Conservation (phyloP, 2,329 filamentous ascomycete genomes). For the Pseudogymnoascus sp. region DNA sequence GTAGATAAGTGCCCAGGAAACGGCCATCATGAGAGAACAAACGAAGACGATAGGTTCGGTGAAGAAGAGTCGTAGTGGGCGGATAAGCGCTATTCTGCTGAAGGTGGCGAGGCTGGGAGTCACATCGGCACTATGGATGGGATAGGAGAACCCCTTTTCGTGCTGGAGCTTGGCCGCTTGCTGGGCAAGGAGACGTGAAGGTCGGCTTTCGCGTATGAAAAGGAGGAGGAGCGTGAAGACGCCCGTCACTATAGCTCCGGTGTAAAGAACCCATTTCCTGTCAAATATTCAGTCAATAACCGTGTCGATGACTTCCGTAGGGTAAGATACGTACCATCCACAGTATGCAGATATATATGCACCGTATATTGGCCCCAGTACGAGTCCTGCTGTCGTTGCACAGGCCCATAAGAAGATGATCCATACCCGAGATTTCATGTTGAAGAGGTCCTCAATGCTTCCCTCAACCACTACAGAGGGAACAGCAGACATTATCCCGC, state of each 20-base stretch:
- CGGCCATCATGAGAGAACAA: slow-evolving; percentile 38
- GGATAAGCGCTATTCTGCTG: slow-evolving; percentile 34
- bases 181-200: slow-evolving; percentile 36
- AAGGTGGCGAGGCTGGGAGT: slow-evolving; percentile 35
- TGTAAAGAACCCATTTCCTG: slow-evolving; percentile 42
- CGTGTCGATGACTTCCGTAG: background rate
- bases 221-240: slow-evolving; percentile 32
- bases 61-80: slow-evolving; percentile 39
- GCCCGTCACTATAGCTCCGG: slow-evolving; percentile 36
- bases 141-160: slow-evolving; percentile 25
- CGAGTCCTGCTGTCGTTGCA: slow-evolving; percentile 38
- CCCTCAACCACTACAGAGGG: slow-evolving; percentile 43
- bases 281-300: background rate
- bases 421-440: slow-evolving; percentile 41
- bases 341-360: slow-evolving; percentile 35
- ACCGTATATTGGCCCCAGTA: slow-evolving; percentile 40
- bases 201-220: slow-evolving; percentile 40
- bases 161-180: slow-evolving; percentile 30
- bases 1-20: slow-evolving; percentile 43
- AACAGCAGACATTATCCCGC: slow-evolving; percentile 41
- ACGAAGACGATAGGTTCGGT: slow-evolving; percentile 43
- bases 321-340: slow-evolving; percentile 29
- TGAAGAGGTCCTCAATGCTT: slow-evolving; percentile 45
- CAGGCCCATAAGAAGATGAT: slow-evolving; percentile 41
- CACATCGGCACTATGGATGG: slow-evolving; percentile 35